Base-by-base conservation (phyloP, 495 filamentous ascomycete genomes). In the Talaromyces liani region DNA sequence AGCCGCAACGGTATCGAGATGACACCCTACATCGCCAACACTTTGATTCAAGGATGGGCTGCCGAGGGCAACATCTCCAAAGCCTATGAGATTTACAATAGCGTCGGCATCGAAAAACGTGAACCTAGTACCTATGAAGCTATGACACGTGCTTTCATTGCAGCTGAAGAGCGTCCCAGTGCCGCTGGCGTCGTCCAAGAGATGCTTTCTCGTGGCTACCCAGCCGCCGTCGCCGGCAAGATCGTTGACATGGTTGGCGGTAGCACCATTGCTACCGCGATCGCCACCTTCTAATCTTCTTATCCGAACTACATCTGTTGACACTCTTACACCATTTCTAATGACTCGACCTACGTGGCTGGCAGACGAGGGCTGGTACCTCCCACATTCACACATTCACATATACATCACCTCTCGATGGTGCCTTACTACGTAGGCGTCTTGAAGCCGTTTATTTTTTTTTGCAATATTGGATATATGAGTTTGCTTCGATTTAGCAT, bases 91-190 rank as follows among this genome's bases (percentile, higher is more conserved):
- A 85, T 97, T 66, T 98, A 96, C 72, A 82, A 88, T 45, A 78
- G 83, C 55, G 84, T 98, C 41, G 83, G 86, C 36, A 81, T 80
- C 27, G 81, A 85, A 33, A 91, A 88, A 78, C 85, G 94, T 29
- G 94, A 98, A 77, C 94, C 94, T 6, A 96, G 91, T 77, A 98
- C 94, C n/a, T 98, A 98, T 71, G 94, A 98, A 77, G 93, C 93
- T 39, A 98, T 98, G 95, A 96, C 92, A 20, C 84, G 95, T 24
- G 95, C 95, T 0, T 97, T 88, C 79, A 82, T 98, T 57, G 83
- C 89, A 2, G 89, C 88, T 0, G 88, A 95, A 66, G 88, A 96
- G 65, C 85, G 88, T 29, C 81, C 85, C 34, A 79, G 78, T 33
- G 94, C 94, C 45, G 84, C 89, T 71, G 72, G 59, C 29, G 88